Evolutionary conservation across 768 basidiomycete genomes (phyloP).

Genomic region (Strobilomyces dryophilus): DNA sequence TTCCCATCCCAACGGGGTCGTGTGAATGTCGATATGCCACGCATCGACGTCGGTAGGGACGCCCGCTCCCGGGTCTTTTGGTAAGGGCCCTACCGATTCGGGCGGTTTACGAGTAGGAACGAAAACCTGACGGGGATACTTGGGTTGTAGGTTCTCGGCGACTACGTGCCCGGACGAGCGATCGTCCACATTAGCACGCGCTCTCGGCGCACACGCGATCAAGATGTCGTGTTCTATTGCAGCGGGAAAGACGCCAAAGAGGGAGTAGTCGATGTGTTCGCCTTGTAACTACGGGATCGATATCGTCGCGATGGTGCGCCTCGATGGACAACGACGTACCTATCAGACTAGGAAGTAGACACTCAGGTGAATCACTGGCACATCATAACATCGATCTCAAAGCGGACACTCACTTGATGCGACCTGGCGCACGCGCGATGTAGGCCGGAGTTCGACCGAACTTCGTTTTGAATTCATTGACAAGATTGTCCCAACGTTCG

Average conservation of each 20-base stretch:
- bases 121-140: conserved; percentile 59
- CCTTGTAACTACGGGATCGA: conserved; percentile 39
- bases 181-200: conserved; percentile 6
- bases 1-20: conserved; percentile 70
- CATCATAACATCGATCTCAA: too few species aligned
- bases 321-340: conserved; percentile 18
- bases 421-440: conserved; percentile 74
- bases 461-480: conserved; percentile 54
- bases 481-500: conserved; percentile 58
- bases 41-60: conserved; percentile 34
- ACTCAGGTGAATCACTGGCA: not conserved
- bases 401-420: conserved; percentile 58
- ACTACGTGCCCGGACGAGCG: conserved; percentile 50
- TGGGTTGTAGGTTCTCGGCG: conserved; percentile 57
- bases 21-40: conserved; percentile 73
- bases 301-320: not conserved
- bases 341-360: conserved; percentile 28
- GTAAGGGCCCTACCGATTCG: conserved; percentile 17
- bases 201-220: conserved; percentile 62
- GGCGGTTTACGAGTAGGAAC: conserved; percentile 43
- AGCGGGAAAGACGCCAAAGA: conserved; percentile 83
- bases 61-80: conserved; percentile 25
- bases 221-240: conserved; percentile 83
- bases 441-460: conserved; percentile 67
- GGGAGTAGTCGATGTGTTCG: conserved; percentile 80